Evolutionary conservation across 176 grass and related monocot genomes (phyloP), one percentile per base, ranked within the genome.

Genomic region (Zea luxurians): DNA sequence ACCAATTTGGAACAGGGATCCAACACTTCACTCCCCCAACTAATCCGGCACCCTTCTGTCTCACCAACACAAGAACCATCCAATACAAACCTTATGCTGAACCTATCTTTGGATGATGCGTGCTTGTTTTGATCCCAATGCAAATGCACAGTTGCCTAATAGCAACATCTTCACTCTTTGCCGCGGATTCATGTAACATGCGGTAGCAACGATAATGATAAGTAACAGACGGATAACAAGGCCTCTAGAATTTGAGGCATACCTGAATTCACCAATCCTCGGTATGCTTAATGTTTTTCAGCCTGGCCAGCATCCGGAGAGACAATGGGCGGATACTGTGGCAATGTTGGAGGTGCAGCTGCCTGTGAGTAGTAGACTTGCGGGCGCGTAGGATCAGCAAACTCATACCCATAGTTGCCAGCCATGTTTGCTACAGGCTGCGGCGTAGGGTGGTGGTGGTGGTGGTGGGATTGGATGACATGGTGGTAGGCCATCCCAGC

Each of bases 321-420:
- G 4, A 71, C 88, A 7, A 85, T 68, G 8, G 78, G 83, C 10
- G 91, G 92, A 84, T 95, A 95, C 68, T 99, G 46, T 43, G 84
- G 74, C 84, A 95, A 69, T 49, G 91, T 65, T 43, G 82, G 83
- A 9, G 80, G 87, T 21, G 85, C 36, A 8, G 85, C 70, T 41
- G 88, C 90, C 45, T 95, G 96, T 0, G 96, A 95, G 77, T 89
- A 95, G 81, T 86, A 89, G 65, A 99, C 78, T 48, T 91, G 91
- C 5, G 80, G 36, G 0, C 89, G 92, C 3, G 46, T 47, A 0
- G 92, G 88, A 85, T 90, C 96, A 43, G 83, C 78, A 75, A 81
- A 92, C 60, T 99, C 96, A 46, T 99, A 99, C 8, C 90, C 92
- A 59, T 75, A 99, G 65, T 90, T 97, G 9, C 82, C 67, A 21